Evolutionary conservation across 2,329 filamentous ascomycete genomes (phyloP).

Genomic region (Annulohypoxylon truncatum): DNA sequence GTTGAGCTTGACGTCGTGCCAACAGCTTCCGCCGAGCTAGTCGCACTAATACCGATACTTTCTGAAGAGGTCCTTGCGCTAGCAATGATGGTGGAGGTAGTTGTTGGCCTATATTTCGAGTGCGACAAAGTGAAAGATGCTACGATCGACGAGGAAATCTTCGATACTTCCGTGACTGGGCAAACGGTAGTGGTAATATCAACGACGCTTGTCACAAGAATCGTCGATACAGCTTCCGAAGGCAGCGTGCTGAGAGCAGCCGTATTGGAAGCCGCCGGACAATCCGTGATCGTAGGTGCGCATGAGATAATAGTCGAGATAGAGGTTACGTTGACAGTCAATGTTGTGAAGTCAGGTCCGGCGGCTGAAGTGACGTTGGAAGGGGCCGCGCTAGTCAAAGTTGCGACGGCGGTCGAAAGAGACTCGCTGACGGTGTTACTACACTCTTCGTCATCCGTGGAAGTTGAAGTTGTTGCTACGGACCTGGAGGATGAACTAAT

Average conservation of each 20-base stretch:
- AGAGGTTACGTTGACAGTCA: slow-evolving; percentile 43
- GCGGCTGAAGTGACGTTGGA: slow-evolving; percentile 31
- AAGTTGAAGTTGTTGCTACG: background rate
- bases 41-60: slow-evolving; percentile 4
- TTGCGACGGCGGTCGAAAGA: slow-evolving; percentile 18
- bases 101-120: slow-evolving; percentile 2
- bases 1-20: background rate
- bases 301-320: slow-evolving; percentile 47
- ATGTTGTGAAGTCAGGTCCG: slow-evolving; percentile 38
- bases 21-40: slow-evolving; percentile 6
- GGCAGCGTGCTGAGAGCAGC: slow-evolving; percentile 41
- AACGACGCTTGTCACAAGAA: slow-evolving; percentile 45
- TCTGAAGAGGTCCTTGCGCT: background rate
- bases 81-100: slow-evolving; percentile 13
- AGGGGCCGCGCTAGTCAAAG: slow-evolving; percentile 10
- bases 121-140: slow-evolving; percentile 37
- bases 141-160: slow-evolving; percentile 45
- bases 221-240: slow-evolving; percentile 43
- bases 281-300: slow-evolving; percentile 45
- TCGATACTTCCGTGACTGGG: slow-evolving; percentile 43
- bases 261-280: slow-evolving; percentile 43
- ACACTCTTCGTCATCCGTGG: background rate
- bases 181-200: slow-evolving; percentile 48
- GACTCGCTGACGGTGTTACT: slow-evolving; percentile 6
- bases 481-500: background rate